Evolutionary conservation across 2,329 filamentous ascomycete species (phyloP), one percentile per base, ranked within the genome.

Genomic region (Talaromyces sp.): DNA sequence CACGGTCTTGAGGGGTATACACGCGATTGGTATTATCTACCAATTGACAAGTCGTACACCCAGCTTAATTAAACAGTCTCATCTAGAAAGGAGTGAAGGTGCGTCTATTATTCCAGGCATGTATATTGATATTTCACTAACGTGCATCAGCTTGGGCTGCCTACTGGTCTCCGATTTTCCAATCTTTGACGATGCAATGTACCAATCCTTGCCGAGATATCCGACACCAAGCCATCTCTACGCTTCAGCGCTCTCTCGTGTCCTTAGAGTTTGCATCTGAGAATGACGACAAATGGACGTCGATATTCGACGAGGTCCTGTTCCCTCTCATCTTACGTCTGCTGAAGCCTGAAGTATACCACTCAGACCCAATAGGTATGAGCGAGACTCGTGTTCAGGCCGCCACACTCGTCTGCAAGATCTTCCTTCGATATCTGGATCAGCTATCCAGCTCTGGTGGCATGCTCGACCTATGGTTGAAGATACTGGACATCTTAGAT

Each of bases 81-180:
- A 97, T 72, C 87, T 98, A 2, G 95, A 97, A 74, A 89, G 86
- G 66, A 91, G 84, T 66, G 91, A 97, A 83, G 90, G 90, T 91
- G 37, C 33, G 64, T 63, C 1, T 45, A 22, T 31, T 19, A 22
- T 13, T 33, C 24, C 27, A 61, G 67, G 70, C 10, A 39, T n/a
- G 11, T n/a, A 54, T 61, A 11, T 37, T 11, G 13, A 27, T 10
- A 10, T 14, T 70, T 47, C 66, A 70, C 58, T 63, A n/a, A 37
- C 56, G n/a, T 68, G 19, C 35, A 39, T 31, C 37, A 91, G 95
- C 95, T 14, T 99, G 95, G 95, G 93, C 92, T 60, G 92, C 95
- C 9, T 99, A 99, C 76, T 99, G 95, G 95, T 89, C 93, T 14
- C 95, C 94, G 1, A 93, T 99, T 31, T 95, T 99, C 78, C 88